A percentile compares a stretch with the other conserved stretches of the same genome.
These are phyloP conservation scores for Tagetes patula DNA, from an alignment of 129 eudicot genomes.

Conservation along the genomic window DNA sequence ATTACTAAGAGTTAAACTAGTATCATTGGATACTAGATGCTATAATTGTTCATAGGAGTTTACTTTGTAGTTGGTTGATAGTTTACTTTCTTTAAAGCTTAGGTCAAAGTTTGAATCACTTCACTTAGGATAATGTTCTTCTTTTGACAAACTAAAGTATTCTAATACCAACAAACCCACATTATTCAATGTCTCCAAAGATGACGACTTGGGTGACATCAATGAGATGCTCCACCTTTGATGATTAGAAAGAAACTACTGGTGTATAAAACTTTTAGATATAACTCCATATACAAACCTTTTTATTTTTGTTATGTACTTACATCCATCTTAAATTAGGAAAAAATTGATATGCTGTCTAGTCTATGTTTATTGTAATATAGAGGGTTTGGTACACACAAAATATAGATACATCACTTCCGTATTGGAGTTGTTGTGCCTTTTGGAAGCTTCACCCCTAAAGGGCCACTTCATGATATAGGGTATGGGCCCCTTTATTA, in stretches of 20 bases:
- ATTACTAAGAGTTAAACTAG: neutral
- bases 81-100: neutral
- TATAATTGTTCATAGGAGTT: neutral
- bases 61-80: no score
- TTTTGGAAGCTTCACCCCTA: slow-evolving; percentile 23
- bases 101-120: slow-evolving; percentile 38
- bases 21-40: neutral
- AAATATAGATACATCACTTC: neutral
- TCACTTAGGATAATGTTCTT: slow-evolving; percentile 33
- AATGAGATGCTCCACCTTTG: slow-evolving; percentile 13
- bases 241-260: neutral
- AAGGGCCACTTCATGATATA: slow-evolving; percentile 19
- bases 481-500: slow-evolving; percentile 21
- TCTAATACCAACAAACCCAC: slow-evolving; percentile 39
- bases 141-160: slow-evolving; percentile 37
- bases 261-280: neutral
- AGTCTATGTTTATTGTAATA: neutral
- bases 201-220: slow-evolving; percentile 36
- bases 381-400: neutral
- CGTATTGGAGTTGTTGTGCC: slow-evolving; percentile 13
- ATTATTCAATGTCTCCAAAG: slow-evolving; percentile 30
- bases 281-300: neutral
- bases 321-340: no score
- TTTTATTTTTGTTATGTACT: neutral
- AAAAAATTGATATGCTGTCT: neutral